Evolutionary conservation across 202 grass and related monocot genomes (phyloP), one percentile per base, ranked within the genome.

Genomic region (Saccharum hybrid): DNA sequence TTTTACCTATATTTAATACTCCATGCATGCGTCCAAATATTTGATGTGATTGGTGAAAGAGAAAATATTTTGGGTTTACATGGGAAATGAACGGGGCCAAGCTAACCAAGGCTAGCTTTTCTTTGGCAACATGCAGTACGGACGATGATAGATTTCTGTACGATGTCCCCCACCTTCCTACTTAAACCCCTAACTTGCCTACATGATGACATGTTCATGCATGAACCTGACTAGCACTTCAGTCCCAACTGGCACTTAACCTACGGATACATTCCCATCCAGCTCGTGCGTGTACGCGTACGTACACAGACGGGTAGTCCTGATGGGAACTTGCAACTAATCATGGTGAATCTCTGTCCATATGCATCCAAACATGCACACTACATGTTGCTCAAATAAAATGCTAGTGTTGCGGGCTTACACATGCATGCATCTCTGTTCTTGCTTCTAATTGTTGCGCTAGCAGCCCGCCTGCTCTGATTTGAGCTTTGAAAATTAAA

Each of bases 201-300:
- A 14, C 14, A 71, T 28, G 19, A 63, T 28, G 30, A 64, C 66
- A 72, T 80, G 34, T 22, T 43, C 34, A 67, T 75, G 36, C 69
- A 86, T 67, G 61, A 36, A 86, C 59, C 84, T 66, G 18, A 15
- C 48, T 30, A 33, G 6, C 36, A 54, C n/a, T 68, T 11, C 63
- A 2, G 46, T 21, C 45, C 16, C 82, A 43, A 64, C 19, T 63
- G 22, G 56, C 56, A 41, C 56, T 72, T 26, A 4, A 72, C 75
- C 15, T 61, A 84, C 33, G 12, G 2, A 7, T 16, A 72, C 34
- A 54, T 66, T 57, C 66, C 57, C 22, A 74, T 86, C 34, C 34
- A 36, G 34, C 4, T 36, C 34, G 4, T 36, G 34, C 34, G 34
- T 36, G 34, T 36, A 36, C 34, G 4, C 34, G 34, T 36, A 36